Base-by-base conservation (phyloP, 2,329 filamentous ascomycete species). In the Fusarium coicis region DNA sequence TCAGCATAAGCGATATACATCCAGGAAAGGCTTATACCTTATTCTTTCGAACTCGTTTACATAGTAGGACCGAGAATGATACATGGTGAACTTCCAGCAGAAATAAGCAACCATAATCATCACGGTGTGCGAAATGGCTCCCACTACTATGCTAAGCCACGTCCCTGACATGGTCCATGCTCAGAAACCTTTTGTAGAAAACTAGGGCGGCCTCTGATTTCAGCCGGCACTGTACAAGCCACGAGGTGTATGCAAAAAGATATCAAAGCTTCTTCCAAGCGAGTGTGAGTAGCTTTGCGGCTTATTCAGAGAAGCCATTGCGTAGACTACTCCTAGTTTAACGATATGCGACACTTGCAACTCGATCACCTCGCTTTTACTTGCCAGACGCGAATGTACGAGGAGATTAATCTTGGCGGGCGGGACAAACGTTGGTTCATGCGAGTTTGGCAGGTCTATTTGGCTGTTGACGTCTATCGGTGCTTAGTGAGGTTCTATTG, bases 401-500 rank as follows among this genome's bases (percentile, higher is more conserved):
- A 70, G 50, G 14, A 23, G 2, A 37, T 15, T 7, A 30, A 52
- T 21, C 58, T 42, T 57, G 61, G 14, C 28, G 19, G 19, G 21
- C 36, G 42, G 10, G 32, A 49, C 40, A 5, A 47, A n/a, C 32
- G 52, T 66, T 69, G 66, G 66, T 68, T 46, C 49, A 16, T 46
- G 34, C 4, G 7, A 30, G 28, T 53, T 46, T 46, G 40, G 40
- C 28, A 34, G 42, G 21, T 19, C 39, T 43, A 40, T 69, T 74
- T 47, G 55, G 44, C 46, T 66, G 46, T 70, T 66, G 54, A 42
- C 32, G 63, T n/a, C 30, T 55, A 55, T 61, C 62, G 54, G 55
- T 66, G 59, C 53, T 60, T 66, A 71, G 76, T 78, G 75, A 77
- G 56, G 68, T 64, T 75, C 67, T 78, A 78, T 78, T 78, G 62